These are phyloP conservation scores for Sugiyamaella japonica DNA, from an alignment of 1,139 yeast genomes.

Conservation along the genomic window DNA sequence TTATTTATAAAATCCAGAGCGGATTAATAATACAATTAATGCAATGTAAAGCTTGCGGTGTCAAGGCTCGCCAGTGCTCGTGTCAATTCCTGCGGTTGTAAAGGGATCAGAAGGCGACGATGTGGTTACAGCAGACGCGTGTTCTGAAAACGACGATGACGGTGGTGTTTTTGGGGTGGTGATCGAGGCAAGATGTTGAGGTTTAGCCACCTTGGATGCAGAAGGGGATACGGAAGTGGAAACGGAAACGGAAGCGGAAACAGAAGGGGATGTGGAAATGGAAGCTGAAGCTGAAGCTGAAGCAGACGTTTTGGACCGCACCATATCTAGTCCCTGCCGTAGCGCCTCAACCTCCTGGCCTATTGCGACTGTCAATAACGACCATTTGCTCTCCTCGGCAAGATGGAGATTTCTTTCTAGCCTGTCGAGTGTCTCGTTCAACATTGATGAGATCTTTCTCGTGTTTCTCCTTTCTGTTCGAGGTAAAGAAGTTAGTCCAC, in stretches of 20 bases:
- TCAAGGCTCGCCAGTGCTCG: neutral
- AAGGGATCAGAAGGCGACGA: neutral
- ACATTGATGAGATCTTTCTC: constrained; percentile 20
- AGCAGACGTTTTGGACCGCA: neutral
- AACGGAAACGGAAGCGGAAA: too few species aligned
- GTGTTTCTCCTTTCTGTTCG: constrained; percentile 1
- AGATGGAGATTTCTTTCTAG: constrained; percentile 21
- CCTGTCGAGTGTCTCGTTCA: constrained; percentile 18
- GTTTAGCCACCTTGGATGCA: neutral
- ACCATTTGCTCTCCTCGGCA: constrained; percentile 32
- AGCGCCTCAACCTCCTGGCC: constrained; percentile 37
- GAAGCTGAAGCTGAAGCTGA: neutral
- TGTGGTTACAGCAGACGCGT: neutral
- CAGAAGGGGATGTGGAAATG: too few species aligned
- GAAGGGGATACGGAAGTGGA: too few species aligned
- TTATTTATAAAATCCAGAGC: constrained; percentile 14
- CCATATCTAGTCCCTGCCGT: constrained; percentile 30
- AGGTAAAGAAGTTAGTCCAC: constrained; percentile 17
- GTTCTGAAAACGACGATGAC: constrained; percentile 8
- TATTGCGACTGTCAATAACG: constrained; percentile 35
- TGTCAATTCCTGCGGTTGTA: neutral
- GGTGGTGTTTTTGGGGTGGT: neutral
- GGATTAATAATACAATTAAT: constrained; percentile 12
- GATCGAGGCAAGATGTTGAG: neutral
- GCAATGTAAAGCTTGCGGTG: too few species aligned